Evolutionary conservation across 108 stramenopile genomes (phyloP).

Genomic region (Cafeteria roenbergensis): DNA sequence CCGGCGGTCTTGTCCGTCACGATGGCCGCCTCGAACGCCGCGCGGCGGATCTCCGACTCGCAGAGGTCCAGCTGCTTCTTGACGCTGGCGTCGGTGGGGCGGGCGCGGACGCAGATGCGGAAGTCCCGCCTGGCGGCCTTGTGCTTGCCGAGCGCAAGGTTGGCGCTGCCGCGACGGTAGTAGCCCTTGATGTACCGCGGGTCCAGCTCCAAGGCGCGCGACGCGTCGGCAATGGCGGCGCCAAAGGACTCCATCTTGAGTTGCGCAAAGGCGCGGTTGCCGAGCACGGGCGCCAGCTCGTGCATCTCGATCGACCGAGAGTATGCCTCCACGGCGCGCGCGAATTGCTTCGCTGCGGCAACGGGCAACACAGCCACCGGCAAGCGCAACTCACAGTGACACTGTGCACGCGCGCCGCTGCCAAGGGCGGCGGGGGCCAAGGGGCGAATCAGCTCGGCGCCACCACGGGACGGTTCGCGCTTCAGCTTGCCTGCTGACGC

Average conservation of each 20-base stretch:
- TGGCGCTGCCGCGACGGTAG: slow-evolving; percentile 84
- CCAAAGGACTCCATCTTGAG: slow-evolving; percentile 90
- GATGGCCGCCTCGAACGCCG: slow-evolving; percentile 76
- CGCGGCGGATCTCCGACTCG: slow-evolving; percentile 71
- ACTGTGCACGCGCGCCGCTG: too few species aligned
- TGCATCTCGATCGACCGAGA: slow-evolving; percentile 29
- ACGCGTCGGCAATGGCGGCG: slow-evolving; percentile 79
- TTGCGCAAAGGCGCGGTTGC: slow-evolving; percentile 80
- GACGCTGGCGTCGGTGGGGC: slow-evolving; percentile 53
- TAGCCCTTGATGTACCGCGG: slow-evolving; percentile 81
- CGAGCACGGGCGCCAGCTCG: slow-evolving; percentile 57
- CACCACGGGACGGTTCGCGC: too few species aligned
- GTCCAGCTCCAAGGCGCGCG: slow-evolving; percentile 67
- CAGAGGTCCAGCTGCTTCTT: slow-evolving; percentile 63
- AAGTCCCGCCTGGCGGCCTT: slow-evolving; percentile 85
- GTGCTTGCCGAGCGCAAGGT: slow-evolving; percentile 80
- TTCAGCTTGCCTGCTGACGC: too few species aligned
- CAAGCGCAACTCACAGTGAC: too few species aligned
- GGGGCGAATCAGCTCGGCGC: too few species aligned
- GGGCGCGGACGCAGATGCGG: slow-evolving; percentile 35
- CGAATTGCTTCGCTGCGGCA: slow-evolving; percentile 1
- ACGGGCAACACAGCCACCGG: too few species aligned
- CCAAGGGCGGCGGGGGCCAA: too few species aligned
- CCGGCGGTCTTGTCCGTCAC: slow-evolving; percentile 58
- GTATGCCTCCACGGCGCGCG: slow-evolving; percentile 30